Base-by-base conservation (phyloP, 306 rosid species). In the Spatholobus suberectus region DNA sequence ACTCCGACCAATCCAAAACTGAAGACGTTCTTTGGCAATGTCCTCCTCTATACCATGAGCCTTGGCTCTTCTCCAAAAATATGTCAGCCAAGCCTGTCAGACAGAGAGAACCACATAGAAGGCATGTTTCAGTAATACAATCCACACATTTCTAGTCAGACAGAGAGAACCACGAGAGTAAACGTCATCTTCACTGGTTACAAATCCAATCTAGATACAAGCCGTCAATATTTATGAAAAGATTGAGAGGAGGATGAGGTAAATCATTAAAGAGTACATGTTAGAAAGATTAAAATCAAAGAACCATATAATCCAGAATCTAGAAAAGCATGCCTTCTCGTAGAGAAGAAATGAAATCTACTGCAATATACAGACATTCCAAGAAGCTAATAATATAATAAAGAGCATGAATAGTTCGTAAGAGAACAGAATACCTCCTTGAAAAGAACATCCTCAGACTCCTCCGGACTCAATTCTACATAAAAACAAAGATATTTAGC, bases 391-490 rank as follows among this genome's bases (percentile, higher is more conserved):
- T 24, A 41, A 52, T 40, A 49, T 40, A 49, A 70, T 77, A 77
- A 55, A 71, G 78, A 47, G 78, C 47, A 32, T 34, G 71, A 59
- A n/a, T 74, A 84, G 70, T 82, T 83, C 71, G 62, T 51, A 43
- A 66, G 21, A 55, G 74, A 78, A 85, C 66, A 23, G 12, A 86
- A 74, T 72, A 93, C 97, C 96, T 93, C 96, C 89, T 96, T 96
- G 88, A 96, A 96, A 83, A 96, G 99, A 92, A 96, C 97, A 85
- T 96, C 99, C 74, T 96, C 99, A 40, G 98, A 92, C 84, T 96
- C 99, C 89, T 96, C 99, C 4, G 94, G 90, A 82, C 99, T 96
- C 86, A 96, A 75, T 74, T 96, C 99, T 96, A 91, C 85, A 83
- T 85, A 61, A 58, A 81, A 79, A 85, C 34, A 73, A 63, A 61